Base-by-base conservation (phyloP, 257 asterid genomes). In the Solanum raphanifolium region DNA sequence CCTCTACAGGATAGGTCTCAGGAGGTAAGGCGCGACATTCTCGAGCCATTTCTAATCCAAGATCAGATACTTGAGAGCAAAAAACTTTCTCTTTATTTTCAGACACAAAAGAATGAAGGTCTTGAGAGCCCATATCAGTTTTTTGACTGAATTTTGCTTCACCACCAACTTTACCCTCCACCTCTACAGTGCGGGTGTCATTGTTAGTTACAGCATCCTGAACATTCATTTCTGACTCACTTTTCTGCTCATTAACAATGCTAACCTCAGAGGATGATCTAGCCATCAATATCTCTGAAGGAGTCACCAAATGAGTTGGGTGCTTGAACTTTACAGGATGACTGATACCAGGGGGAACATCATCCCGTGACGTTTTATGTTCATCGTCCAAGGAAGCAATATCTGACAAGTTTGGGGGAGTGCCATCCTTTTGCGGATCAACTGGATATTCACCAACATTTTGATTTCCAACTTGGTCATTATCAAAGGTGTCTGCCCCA, bases 261-360 rank as follows among this genome's bases (percentile, higher is more conserved):
- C 66, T 93, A 88, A 90, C 90, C 81, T 97, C 98, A 32, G 98
- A 90, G 74, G 99, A 89, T 60, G 99, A 91, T 88, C 78, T 93
- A 83, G 95, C 95, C 98, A 92, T 96, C 92, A 97, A 90, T 90
- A 97, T 94, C 92, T 97, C 99, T 36, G 98, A 91, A 91, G 99
- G 98, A 87, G 99, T 97, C 69, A 97, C 98, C 90, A 97, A 91
- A 93, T 97, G 99, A 83, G 99, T 97, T 43, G 99, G 99, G 91
- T 94, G 98, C 92, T 94, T 96, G 93, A 94, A 96, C 93, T 96
- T 94, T 60, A 93, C 87, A 31, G 91, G 93, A 88, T 93, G 92
- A 82, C 87, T 94, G 81, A 91, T 92, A 86, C 93, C 90, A 32
- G 92, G 60, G 82, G 98, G 88, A 68, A 89, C 88, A 91, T 94